Evolutionary conservation across 1,284 basidiomycete species (phyloP), one percentile per base, ranked within the genome.

Genomic region (Tilletia horrida): DNA sequence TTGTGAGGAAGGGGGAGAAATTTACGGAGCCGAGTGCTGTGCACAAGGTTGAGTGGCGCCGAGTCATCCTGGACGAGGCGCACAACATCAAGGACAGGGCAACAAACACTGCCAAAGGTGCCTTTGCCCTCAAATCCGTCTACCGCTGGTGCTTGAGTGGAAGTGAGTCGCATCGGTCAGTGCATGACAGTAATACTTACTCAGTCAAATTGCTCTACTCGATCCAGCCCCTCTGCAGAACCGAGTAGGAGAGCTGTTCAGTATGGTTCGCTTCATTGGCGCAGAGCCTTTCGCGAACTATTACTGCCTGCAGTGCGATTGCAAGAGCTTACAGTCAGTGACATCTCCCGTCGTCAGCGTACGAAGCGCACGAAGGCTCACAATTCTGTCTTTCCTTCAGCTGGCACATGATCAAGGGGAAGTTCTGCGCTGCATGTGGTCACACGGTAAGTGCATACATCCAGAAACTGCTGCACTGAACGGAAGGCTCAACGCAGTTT

Each of bases 131-230:
- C 3, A 83, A 90, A 64, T 88, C 90, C 66, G 87, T 87, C 68
- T 92, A 88, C 75, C 88, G 88, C 71, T 99, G 96, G 96, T 98
- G 96, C 83, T 85, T 99, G 40, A 97, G 93, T 29, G 96, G 95
- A n/a, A 97, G 35, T 40, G 35, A 40, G 35, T 40, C 35, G 6
- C 11, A 40, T 40, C 35, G 6, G 11, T 6, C 35, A 40, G 11
- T n/a, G n/a, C n/a, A n/a, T n/a, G n/a, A n/a, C n/a, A n/a, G n/a
- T n/a, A n/a, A n/a, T n/a, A n/a, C n/a, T n/a, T n/a, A n/a, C n/a
- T n/a, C n/a, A n/a, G n/a, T n/a, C n/a, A n/a, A n/a, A n/a, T n/a
- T 11, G 35, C 11, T 40, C 35, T 40, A 40, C 35, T 40, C 35
- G 35, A 6, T 11, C 35, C 11, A 40, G 35, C 94, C n/a, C 94